Percentiles rank a stretch among this genome's conserved stretches.
Conservation (phyloP, 2,329 filamentous ascomycete species). For the Tolypocladium endophyticum region DNA sequence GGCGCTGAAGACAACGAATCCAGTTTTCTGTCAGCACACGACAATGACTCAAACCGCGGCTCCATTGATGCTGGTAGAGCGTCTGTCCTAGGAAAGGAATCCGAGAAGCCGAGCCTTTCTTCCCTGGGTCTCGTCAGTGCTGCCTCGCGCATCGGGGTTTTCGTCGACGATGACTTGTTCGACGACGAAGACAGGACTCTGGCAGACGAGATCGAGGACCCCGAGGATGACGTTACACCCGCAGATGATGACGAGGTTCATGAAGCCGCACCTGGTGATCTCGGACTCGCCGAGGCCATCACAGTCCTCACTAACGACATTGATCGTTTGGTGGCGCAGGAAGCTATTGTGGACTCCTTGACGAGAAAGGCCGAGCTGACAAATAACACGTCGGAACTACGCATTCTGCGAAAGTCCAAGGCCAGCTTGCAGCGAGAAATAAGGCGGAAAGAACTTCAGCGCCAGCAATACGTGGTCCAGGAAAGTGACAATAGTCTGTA, state of each 20-base stretch:
- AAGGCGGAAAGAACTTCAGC: slow-evolving; percentile 84
- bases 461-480: slow-evolving; percentile 93
- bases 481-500: slow-evolving; percentile 97
- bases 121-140: slow-evolving; percentile 85
- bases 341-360: slow-evolving; percentile 82
- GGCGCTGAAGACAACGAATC: slow-evolving; percentile 26
- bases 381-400: slow-evolving; percentile 87
- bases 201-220: slow-evolving; percentile 69
- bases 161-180: slow-evolving; percentile 87
- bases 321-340: slow-evolving; percentile 76
- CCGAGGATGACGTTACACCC: slow-evolving; percentile 43
- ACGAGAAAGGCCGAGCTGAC: slow-evolving; percentile 92
- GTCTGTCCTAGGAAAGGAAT: slow-evolving; percentile 28
- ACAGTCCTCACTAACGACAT: slow-evolving; percentile 81
- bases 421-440: slow-evolving; percentile 89
- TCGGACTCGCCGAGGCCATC: slow-evolving; percentile 89
- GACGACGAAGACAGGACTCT: slow-evolving; percentile 77
- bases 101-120: slow-evolving; percentile 73
- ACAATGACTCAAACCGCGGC: slow-evolving; percentile 50
- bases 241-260: slow-evolving; percentile 64
- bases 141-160: slow-evolving; percentile 81
- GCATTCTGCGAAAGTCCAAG: slow-evolving; percentile 88
- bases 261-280: slow-evolving; percentile 86
- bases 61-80: slow-evolving; percentile 45
- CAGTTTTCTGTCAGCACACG: slow-evolving; percentile 39